Conservation (phyloP, 331 rosid species). For the Acacia concinna region DNA sequence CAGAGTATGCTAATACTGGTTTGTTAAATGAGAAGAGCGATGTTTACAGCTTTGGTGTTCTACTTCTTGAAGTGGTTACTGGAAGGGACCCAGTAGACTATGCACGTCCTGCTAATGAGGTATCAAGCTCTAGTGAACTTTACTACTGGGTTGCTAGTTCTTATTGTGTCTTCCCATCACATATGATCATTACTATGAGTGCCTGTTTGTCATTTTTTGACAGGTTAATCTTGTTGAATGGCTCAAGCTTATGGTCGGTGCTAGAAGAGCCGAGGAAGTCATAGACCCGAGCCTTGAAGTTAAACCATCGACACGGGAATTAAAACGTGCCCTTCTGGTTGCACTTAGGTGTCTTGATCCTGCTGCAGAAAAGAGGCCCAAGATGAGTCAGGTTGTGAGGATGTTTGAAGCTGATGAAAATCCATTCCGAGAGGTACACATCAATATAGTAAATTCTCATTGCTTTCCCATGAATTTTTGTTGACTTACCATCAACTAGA, state of each 20-base stretch:
- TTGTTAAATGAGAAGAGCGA: constrained; percentile 96
- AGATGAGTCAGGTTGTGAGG: constrained; percentile 78
- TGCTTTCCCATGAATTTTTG: no score
- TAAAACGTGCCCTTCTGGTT: constrained; percentile 71
- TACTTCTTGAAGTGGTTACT: constrained; percentile 78
- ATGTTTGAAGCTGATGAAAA: constrained; percentile 83
- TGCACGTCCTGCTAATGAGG: constrained; percentile 84
- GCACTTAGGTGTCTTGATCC: constrained; percentile 78
- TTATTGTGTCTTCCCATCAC: constrained; percentile 1
- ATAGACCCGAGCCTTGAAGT: constrained; percentile 62
- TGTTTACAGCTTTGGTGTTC: constrained; percentile 95
- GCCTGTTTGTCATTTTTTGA: constrained; percentile 14
- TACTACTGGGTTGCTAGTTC: background rate
- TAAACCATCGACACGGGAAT: constrained; percentile 63
- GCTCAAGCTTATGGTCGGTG: constrained; percentile 94
- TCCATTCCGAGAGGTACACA: constrained; percentile 65
- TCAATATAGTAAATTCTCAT: no score
- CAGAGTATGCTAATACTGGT: constrained; percentile 95
- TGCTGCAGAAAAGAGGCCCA: constrained; percentile 71
- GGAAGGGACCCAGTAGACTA: constrained; percentile 99
- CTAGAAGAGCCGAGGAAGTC: constrained; percentile 77
- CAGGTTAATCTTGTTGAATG: constrained; percentile 98
- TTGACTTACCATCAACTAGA: no score
- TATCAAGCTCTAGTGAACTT: constrained; percentile 26
- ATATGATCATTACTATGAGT: background rate